Evolutionary conservation across 768 basidiomycete genomes (phyloP).

Genomic region (Pulveroboletus sp.): DNA sequence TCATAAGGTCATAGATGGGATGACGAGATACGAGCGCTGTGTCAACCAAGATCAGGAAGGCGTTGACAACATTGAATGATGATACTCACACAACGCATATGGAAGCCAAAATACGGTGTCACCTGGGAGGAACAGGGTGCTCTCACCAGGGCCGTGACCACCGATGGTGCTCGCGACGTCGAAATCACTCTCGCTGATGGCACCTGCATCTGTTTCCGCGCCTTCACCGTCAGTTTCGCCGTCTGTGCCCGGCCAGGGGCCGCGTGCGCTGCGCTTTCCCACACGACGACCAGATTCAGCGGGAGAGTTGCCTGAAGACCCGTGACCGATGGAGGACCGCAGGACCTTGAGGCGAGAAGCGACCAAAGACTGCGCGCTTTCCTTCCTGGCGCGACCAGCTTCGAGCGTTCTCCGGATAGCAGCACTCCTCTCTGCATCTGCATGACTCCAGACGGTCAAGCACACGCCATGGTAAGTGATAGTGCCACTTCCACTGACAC

Average conservation of each 20-base stretch:
- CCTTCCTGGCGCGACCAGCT: constrained; percentile 71
- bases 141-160: constrained; percentile 81
- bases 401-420: constrained; percentile 84
- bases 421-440: constrained; percentile 79
- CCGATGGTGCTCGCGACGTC: constrained; percentile 72
- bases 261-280: constrained; percentile 55
- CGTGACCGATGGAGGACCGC: constrained; percentile 47
- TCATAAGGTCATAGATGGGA: constrained; percentile 93
- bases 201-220: constrained; percentile 61
- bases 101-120: constrained; percentile 95
- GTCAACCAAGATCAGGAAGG: constrained; percentile 8
- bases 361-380: constrained; percentile 71
- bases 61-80: neutral
- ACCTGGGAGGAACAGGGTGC: constrained; percentile 82
- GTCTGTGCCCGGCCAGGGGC: constrained; percentile 66
- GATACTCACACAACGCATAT: constrained; percentile 75
- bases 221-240: constrained; percentile 78
- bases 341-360: constrained; percentile 64
- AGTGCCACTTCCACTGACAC: constrained; percentile 36
- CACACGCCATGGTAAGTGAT: constrained; percentile 88
- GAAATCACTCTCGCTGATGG: constrained; percentile 82
- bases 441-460: constrained; percentile 93
- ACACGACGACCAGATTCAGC: constrained; percentile 58
- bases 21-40: constrained; percentile 86
- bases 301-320: constrained; percentile 39